Evolutionary conservation across 495 filamentous ascomycete genomes (phyloP), one percentile per base, ranked within the genome.

Genomic region (Talaromyces liani): DNA sequence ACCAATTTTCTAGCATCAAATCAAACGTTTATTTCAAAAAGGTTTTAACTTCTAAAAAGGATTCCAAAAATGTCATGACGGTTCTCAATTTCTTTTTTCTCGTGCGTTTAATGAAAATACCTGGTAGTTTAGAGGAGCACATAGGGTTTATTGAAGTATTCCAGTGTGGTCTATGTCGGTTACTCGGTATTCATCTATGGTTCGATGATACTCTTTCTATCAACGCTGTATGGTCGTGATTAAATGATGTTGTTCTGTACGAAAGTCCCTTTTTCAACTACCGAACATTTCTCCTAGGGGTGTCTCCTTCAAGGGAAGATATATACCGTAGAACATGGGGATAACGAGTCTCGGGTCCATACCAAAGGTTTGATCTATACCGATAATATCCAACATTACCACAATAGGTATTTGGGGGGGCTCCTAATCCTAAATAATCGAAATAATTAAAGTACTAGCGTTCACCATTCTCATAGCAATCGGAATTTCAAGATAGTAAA

Each of bases 111-210:
- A 34, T 31, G 22, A 24, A 54, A 54, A 54, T 54, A 31, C 55
- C 55, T 29, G 55, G 25, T 58, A 34, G 55, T 58, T 34, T 58
- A 31, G 55, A 58, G 55, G 29, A 58, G 55, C 29, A 58, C 55
- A 58, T 58, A 58, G 29, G 25, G 24, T 29, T 58, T 58, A 58
- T 33, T 33, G 16, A 58, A 12, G 29, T 58, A n/a, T 58, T 58
- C 55, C 55, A 54, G 49, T 25, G 49, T 54, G 49, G 49, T 54
- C 49, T 54, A 45, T 25, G 24, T 25, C 24, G 18, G 49, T 25
- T 54, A 25, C 49, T 54, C 16, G 49, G 49, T 27, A 54, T 54
- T 54, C 49, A 54, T 54, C 51, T 54, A 54, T 54, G 51, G 20
- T 54, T 54, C 24, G 27, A 54, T 4, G 39, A 45, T 45, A 16